A percentile compares a stretch with the other conserved stretches of the same genome.
Conservation (phyloP, 257 asterid genomes). For the Nicotiana tabacum region DNA sequence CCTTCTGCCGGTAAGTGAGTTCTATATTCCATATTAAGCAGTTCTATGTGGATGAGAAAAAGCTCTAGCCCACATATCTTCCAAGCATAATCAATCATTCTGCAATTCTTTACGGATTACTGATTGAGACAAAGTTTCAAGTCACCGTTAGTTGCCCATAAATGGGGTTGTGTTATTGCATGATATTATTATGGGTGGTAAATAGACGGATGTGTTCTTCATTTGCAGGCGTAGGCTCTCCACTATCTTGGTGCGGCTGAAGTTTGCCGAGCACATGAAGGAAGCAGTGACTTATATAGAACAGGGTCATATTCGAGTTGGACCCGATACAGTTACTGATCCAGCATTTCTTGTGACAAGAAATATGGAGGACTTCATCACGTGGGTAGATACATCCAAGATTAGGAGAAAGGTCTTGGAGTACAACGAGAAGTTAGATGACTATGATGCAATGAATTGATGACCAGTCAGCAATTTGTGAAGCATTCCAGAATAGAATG, state of each 20-base stretch:
- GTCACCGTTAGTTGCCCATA: not conserved
- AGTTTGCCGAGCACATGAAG: constrained; percentile 85
- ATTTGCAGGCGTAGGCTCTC: constrained; percentile 76
- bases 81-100: not conserved
- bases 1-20: constrained; percentile 70
- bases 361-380: constrained; percentile 85
- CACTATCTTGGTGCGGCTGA: constrained; percentile 54
- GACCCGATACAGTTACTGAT: constrained; percentile 82
- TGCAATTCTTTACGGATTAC: not conserved
- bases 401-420: constrained; percentile 78
- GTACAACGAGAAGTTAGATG: constrained; percentile 82
- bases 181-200: not conserved
- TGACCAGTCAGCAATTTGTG: not conserved
- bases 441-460: constrained; percentile 72
- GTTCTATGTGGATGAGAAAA: not conserved
- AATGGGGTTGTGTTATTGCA: not conserved
- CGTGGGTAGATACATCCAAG: constrained; percentile 97
- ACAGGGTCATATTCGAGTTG: constrained; percentile 94
- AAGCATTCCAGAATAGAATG: not conserved
- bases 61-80: not conserved
- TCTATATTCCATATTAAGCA: constrained; percentile 6
- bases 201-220: not conserved
- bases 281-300: constrained; percentile 91
- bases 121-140: not conserved
- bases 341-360: constrained; percentile 84